Evolutionary conservation across 345 rosid genomes (phyloP).

Genomic region (Gynandropsis gynandra): DNA sequence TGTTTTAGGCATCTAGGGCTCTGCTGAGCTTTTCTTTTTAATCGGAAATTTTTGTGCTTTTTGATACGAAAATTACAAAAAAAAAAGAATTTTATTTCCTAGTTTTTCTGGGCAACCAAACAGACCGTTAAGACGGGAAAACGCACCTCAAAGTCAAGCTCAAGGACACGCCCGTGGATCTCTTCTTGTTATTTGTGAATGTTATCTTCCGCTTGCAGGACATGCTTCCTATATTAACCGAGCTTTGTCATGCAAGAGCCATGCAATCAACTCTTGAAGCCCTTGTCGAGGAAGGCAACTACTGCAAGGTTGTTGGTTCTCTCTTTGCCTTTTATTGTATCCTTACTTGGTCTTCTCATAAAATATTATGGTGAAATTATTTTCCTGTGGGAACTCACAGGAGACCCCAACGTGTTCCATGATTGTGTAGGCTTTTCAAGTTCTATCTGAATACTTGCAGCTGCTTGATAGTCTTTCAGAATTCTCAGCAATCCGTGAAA

Average conservation of each 20-base stretch:
- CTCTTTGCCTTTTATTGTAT: constrained; percentile 12
- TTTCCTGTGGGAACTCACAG: constrained; percentile 9
- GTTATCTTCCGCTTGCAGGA: constrained; percentile 46
- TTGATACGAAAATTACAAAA: background rate
- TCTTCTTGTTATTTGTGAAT: background rate
- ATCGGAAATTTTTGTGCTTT: background rate
- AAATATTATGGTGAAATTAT: constrained; percentile 9
- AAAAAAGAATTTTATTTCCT: no score
- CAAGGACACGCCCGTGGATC: no score
- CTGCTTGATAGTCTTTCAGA: constrained; percentile 81
- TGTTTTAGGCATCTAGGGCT: constrained; percentile 9
- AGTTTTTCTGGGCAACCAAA: no score
- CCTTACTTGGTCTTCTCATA: background rate
- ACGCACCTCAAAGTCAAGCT: no score
- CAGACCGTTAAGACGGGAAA: no score
- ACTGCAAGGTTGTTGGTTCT: constrained; percentile 62
- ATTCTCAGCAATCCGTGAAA: constrained; percentile 81
- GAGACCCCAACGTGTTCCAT: constrained; percentile 19
- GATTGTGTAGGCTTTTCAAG: constrained; percentile 83
- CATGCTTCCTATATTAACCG: constrained; percentile 71
- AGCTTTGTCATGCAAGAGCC: constrained; percentile 66
- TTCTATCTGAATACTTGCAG: constrained; percentile 91
- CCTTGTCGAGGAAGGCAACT: constrained; percentile 85
- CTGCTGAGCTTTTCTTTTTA: constrained; percentile 2
- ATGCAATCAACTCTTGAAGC: constrained; percentile 81